phyloP scores from a whole-genome alignment of 2,329 filamentous ascomycete genomes.

The Fusarium sororula region DNA sequence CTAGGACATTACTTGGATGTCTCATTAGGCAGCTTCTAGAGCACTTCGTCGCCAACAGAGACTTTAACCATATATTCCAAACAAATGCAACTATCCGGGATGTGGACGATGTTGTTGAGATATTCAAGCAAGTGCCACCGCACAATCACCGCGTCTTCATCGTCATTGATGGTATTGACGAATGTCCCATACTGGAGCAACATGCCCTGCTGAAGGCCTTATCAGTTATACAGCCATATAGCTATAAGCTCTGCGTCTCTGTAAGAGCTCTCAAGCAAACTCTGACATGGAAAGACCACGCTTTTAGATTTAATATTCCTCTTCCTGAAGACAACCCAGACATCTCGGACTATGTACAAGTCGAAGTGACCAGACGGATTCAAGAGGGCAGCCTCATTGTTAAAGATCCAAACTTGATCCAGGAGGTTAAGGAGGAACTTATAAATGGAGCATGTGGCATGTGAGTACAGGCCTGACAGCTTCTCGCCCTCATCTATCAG shows the following conservation, averaged over 20 bases:
- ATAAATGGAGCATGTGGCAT: slow-evolving; percentile 46
- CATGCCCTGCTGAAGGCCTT: not conserved
- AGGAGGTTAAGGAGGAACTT: slow-evolving; percentile 35
- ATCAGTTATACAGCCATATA: not conserved
- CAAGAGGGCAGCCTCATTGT: slow-evolving; percentile 6
- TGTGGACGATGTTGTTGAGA: not conserved
- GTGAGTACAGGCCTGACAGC: not conserved
- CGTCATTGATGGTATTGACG: slow-evolving; percentile 31
- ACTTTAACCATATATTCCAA: not conserved
- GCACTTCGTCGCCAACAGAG: fast-evolving
- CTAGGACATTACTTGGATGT: slow-evolving; percentile 45
- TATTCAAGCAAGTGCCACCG: not conserved
- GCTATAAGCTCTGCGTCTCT: not conserved
- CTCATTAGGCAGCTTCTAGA: slow-evolving; percentile 48
- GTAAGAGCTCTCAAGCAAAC: not conserved
- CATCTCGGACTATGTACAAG: slow-evolving; percentile 32
- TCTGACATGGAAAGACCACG: not conserved
- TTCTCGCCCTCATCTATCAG: fast-evolving
- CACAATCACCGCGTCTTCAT: not conserved
- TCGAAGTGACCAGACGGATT: slow-evolving; percentile 15
- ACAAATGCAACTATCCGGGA: not conserved
- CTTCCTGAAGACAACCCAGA: slow-evolving; percentile 40
- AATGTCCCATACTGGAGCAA: not conserved
- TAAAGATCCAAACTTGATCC: slow-evolving; percentile 22
- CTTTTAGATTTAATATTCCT: not conserved